Evolutionary conservation across 2,329 filamentous ascomycete genomes (phyloP).

Genomic region (Clonostachys rhizophaga): DNA sequence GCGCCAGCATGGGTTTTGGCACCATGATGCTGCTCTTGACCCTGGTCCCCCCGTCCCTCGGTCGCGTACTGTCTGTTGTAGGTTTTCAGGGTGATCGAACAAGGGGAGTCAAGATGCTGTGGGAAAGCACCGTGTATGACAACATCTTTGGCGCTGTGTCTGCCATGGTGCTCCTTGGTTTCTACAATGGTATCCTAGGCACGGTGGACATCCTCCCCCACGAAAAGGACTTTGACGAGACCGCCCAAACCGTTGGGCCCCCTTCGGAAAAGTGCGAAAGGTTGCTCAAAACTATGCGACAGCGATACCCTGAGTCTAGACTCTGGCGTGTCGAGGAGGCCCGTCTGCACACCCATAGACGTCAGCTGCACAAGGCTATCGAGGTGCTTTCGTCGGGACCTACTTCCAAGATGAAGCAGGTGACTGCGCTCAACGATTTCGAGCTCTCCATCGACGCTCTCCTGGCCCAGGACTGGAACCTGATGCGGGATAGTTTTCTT

Average conservation of each 20-base stretch:
- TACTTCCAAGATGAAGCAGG: constrained; percentile 77
- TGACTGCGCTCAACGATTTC: constrained; percentile 80
- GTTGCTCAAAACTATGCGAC: constrained; percentile 70
- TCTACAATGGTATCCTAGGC: constrained; percentile 83
- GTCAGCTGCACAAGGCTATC: constrained; percentile 63
- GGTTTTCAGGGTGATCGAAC: constrained; percentile 88
- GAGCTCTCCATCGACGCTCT: constrained; percentile 76
- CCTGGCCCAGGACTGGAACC: constrained; percentile 72
- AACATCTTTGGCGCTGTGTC: constrained; percentile 94
- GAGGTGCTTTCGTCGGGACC: constrained; percentile 56
- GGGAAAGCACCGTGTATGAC: constrained; percentile 79
- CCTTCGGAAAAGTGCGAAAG: constrained; percentile 63
- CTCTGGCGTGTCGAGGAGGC: constrained; percentile 90
- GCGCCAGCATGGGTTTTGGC: constrained; percentile 85
- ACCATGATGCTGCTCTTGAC: constrained; percentile 83
- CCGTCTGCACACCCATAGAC: constrained; percentile 64
- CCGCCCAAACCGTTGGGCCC: constrained; percentile 62
- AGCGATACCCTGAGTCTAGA: constrained; percentile 73
- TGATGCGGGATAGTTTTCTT: constrained; percentile 71
- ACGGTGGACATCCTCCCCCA: constrained; percentile 83
- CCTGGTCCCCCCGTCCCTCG: constrained; percentile 87
- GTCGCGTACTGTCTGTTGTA: constrained; percentile 79
- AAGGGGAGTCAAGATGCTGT: constrained; percentile 78
- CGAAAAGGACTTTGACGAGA: constrained; percentile 42
- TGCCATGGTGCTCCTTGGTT: constrained; percentile 73